Percentiles rank a stretch among this genome's conserved stretches.
Conservation (phyloP, 371 early-diverging fungal species). For the Mortierella sp. region DNA sequence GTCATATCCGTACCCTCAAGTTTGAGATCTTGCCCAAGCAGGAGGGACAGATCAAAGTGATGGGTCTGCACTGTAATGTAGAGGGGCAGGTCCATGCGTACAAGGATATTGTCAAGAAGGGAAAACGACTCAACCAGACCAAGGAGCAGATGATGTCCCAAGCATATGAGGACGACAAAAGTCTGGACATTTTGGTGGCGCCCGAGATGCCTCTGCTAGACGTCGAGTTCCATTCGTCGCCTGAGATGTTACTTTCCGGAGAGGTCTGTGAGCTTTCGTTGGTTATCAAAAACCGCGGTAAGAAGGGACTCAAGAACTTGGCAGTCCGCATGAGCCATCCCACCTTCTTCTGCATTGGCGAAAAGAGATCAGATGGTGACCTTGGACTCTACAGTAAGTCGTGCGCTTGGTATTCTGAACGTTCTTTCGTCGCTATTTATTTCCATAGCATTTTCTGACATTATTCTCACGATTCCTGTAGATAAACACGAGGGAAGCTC, state of each 20-base stretch:
- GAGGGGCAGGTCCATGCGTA: slow-evolving; percentile 81
- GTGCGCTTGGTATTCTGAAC: neutral
- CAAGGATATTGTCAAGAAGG: slow-evolving; percentile 77
- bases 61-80: slow-evolving; percentile 84
- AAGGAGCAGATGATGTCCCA: slow-evolving; percentile 69
- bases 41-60: slow-evolving; percentile 80
- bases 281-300: slow-evolving; percentile 88
- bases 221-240: slow-evolving; percentile 80
- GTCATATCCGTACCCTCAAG: slow-evolving; percentile 63
- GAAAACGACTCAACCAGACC: slow-evolving; percentile 82
- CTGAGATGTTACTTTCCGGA: slow-evolving; percentile 85
- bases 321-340: slow-evolving; percentile 88
- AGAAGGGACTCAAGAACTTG: slow-evolving; percentile 77
- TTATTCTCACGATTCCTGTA: neutral
- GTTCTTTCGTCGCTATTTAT: neutral
- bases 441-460: neutral
- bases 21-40: slow-evolving; percentile 79
- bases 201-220: slow-evolving; percentile 89
- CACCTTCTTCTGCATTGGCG: slow-evolving; percentile 84
- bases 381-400: slow-evolving; percentile 56
- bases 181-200: slow-evolving; percentile 81
- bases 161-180: slow-evolving; percentile 77
- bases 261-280: slow-evolving; percentile 82
- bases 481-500: slow-evolving; percentile 21
- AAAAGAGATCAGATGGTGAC: slow-evolving; percentile 36